These are phyloP conservation scores for Fusarium acutatum DNA, from an alignment of 2,329 filamentous ascomycete species.

Conservation along the genomic window DNA sequence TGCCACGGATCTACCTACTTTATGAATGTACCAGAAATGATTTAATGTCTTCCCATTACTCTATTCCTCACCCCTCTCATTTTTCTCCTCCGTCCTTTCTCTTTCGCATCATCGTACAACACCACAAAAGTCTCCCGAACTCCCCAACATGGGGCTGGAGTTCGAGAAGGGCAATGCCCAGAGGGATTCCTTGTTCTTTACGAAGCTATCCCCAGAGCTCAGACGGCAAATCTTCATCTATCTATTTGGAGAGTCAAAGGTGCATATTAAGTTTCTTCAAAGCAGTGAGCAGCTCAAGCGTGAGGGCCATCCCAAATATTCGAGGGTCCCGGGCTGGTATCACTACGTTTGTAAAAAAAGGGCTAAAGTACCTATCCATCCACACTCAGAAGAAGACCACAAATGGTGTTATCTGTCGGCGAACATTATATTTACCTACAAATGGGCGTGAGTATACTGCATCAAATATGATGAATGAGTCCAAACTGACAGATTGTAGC, in stretches of 20 bases:
- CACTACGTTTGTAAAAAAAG: constrained; percentile 6
- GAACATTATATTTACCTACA: neutral
- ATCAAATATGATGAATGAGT: too few relatives aligned
- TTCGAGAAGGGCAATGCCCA: neutral
- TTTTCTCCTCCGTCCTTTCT: neutral
- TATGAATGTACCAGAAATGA: neutral
- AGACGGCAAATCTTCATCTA: neutral
- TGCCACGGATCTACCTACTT: neutral
- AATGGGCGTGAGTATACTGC: neutral
- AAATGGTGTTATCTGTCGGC: neutral
- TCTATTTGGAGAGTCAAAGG: neutral
- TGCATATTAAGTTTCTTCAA: neutral
- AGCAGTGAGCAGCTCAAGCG: neutral
- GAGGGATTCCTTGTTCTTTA: neutral
- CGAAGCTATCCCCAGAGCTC: neutral
- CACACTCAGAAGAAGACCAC: neutral
- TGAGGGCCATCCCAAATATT: neutral
- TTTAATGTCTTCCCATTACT: neutral
- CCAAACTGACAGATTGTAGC: neutral
- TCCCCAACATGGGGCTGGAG: neutral
- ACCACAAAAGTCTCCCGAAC: neutral
- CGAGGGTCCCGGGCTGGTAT: neutral
- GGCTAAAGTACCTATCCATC: neutral
- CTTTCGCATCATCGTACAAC: neutral
- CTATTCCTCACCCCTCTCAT: neutral